Conservation (phyloP, 179 eudicot genomes). For the Gypsophila paniculata region DNA sequence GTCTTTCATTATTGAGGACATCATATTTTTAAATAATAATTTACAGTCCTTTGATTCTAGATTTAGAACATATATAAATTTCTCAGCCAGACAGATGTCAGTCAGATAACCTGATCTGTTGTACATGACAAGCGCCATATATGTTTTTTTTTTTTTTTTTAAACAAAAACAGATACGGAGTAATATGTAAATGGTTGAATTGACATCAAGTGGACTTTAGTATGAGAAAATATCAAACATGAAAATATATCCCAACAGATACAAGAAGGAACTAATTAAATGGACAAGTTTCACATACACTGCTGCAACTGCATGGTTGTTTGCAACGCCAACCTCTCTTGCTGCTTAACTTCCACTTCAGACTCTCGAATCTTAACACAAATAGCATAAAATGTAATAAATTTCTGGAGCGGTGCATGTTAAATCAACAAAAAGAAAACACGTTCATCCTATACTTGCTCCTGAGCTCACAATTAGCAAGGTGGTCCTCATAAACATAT, state of each 20-base stretch:
- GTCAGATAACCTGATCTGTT: not conserved
- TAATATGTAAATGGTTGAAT: not conserved
- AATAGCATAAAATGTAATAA: slow-evolving; percentile 21
- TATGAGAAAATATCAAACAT: not conserved
- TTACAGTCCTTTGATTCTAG: not conserved
- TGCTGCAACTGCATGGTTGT: slow-evolving; percentile 51
- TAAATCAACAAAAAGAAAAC: not conserved
- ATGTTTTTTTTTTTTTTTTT: not conserved
- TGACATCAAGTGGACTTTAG: not conserved
- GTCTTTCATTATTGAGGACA: not conserved
- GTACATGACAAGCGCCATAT: not conserved
- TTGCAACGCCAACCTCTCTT: slow-evolving; percentile 54
- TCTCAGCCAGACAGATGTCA: not conserved
- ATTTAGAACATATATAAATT: not conserved
- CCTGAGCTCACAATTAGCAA: not conserved
- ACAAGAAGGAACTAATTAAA: not conserved
- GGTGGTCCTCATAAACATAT: not conserved
- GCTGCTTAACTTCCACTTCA: slow-evolving; percentile 62
- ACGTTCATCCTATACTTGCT: not conserved
- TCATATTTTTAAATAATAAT: not conserved
- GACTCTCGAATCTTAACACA: slow-evolving; percentile 58
- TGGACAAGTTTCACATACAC: slow-evolving; percentile 40
- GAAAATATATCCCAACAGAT: not conserved
- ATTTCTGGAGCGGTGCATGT: slow-evolving; percentile 7
- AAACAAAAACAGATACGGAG: not conserved